Evolutionary conservation across 257 asterid genomes (phyloP), one percentile per base, ranked within the genome.

Genomic region (Sherardia arvensis): DNA sequence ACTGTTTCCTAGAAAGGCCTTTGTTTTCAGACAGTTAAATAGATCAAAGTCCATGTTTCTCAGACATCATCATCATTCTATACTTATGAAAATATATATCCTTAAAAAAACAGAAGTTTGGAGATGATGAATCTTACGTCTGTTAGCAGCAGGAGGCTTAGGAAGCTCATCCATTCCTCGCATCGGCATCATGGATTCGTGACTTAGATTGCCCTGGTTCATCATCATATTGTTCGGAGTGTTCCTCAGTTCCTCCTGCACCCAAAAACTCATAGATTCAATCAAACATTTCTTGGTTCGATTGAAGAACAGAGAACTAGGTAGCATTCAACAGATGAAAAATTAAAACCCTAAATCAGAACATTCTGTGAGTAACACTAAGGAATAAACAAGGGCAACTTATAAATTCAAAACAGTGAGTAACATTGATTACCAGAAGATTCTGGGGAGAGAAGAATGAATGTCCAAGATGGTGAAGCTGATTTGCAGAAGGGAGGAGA

Each of bases 101-200:
- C 20, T 43, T 3, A 43, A 15, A 34, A 32, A 48, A 40, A 8
- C 61, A 40, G 18, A 12, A 36, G 25, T 27, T 25, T 29, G 22
- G 7, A 48, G 25, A 26, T 25, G 4, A 17, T 51, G 17, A 47
- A 61, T 69, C 95, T 78, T 68, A 93, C 99, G 97, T 87, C 97
- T 76, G 81, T 87, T 93, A 53, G 94, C 95, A 4, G 60, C 95
- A 15, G 94, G 97, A 67, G 94, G 90, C 80, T 84, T 93, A 2
- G 99, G 97, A 45, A 93, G 95, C 59, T 93, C 99, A 61, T 90
- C 94, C 54, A 89, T 79, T 69, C 90, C 96, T 23, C 93, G 86
- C 66, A 84, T 47, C 4, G 90, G 90, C 87, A 86, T 80, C 51
- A 81, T 40, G 14, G 81, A 43, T 49, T 93, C 99, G 69, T 59